A percentile compares a stretch with the other conserved stretches of the same genome.
phyloP scores from a whole-genome alignment of 495 filamentous ascomycete genomes.

The Aspergillus conjunctus region DNA sequence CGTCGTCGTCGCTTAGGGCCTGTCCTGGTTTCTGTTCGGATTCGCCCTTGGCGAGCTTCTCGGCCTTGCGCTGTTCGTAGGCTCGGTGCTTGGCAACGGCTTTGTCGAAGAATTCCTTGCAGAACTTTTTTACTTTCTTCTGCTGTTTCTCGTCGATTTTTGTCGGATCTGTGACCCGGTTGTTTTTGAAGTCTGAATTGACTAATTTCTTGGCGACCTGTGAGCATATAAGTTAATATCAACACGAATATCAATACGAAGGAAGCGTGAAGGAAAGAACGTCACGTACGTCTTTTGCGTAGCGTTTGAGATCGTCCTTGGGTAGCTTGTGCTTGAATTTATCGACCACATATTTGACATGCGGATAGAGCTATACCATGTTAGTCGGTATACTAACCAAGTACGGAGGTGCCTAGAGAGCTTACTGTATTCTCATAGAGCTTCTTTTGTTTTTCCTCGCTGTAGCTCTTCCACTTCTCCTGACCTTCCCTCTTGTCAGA shows the following conservation, averaged over 20 bases:
- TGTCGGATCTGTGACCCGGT: conserved; percentile 80
- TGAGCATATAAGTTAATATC: conserved; percentile 9
- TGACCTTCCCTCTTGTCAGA: conserved; percentile 63
- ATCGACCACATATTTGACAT: conserved; percentile 81
- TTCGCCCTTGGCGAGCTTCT: conserved; percentile 41
- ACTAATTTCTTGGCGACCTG: conserved; percentile 82
- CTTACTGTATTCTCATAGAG: conserved; percentile 88
- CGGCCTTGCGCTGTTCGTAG: conserved; percentile 65
- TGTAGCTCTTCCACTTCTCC: conserved; percentile 79
- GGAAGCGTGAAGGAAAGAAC: neutral
- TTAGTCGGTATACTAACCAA: conserved; percentile 13
- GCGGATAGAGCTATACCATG: conserved; percentile 68
- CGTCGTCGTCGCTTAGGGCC: conserved; percentile 34
- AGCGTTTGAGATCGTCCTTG: conserved; percentile 83
- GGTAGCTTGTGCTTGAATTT: conserved; percentile 83
- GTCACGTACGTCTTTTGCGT: conserved; percentile 72
- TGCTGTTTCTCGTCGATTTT: conserved; percentile 75
- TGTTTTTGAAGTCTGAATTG: conserved; percentile 84
- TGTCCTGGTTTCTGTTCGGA: conserved; percentile 24
- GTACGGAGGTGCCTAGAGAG: neutral
- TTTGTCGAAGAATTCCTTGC: conserved; percentile 83
- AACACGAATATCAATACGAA: neutral
- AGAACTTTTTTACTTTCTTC: conserved; percentile 77
- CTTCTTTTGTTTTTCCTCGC: conserved; percentile 87
- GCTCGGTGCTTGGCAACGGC: conserved; percentile 73